Evolutionary conservation across 352 stramenopile genomes (phyloP), one percentile per base, ranked within the genome.

Genomic region (Pilasporangium apinafurcum): DNA sequence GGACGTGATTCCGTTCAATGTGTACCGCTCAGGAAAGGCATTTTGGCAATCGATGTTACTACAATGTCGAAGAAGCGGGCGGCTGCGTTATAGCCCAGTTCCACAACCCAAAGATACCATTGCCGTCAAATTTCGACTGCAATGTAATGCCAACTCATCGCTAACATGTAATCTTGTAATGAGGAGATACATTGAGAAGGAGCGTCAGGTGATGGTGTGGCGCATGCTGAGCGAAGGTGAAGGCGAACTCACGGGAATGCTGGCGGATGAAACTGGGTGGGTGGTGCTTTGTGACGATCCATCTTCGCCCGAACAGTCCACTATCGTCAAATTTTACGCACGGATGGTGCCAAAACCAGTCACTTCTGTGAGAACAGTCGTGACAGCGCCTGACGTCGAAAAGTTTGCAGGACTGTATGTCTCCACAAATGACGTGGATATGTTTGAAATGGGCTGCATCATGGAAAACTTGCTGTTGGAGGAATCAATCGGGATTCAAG

Each of bases 211-310:
- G 44, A 58, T 81, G 14, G 72, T 83, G 7, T 85, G 72, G 72
- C 61, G 68, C 5, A 61, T 52, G 2, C 44, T 73, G 10, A 70
- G 59, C 1, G 56, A 64, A 12, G 61, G 61, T 21, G 57, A 62
- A 31, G 48, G 62, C 16, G 54, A 65, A n/a, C 56, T 72, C 29
- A 60, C 53, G 37, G 62, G 54, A 0, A 65, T 82, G 60, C 78
- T 65, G 40, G 82, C 72, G 38, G 66, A 85, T 40, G 68, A 85
- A 51, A 85, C 68, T 3, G 72, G 72, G 14, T 85, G 72, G 72
- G 76, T 68, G 21, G 54, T 80, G 1, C 56, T 85, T 17, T 35
- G 69, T 74, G 31, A 46, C 42, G 1, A 62, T 81, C 27, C 59
- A n/a, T n/a, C n/a, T n/a, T n/a, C n/a, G n/a, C n/a, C n/a, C n/a